Conservation (phyloP, 106 monocot species). For the Acanthochlamys bracteata region DNA sequence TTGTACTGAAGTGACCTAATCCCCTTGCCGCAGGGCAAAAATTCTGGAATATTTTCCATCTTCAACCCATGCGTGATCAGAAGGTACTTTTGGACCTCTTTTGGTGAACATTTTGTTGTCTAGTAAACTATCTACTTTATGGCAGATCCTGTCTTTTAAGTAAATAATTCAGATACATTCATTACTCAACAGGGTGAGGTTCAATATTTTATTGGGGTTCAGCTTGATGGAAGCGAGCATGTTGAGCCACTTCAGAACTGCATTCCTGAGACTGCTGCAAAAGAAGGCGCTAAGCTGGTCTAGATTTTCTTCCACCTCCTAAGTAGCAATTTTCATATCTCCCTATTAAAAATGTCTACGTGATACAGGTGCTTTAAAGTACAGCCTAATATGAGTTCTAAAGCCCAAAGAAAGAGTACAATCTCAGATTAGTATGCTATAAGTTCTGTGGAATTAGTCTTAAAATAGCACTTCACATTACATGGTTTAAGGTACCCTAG, state of each 20-base stretch:
- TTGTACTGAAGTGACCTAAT: no score
- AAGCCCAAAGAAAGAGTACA: no score
- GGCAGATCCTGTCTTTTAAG: neutral
- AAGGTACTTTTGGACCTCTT: slow-evolving; percentile 41
- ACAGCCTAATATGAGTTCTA: no score
- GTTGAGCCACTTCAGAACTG: slow-evolving; percentile 71
- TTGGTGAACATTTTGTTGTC: neutral
- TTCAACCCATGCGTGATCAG: slow-evolving; percentile 98
- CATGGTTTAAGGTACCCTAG: no score
- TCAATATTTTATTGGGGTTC: slow-evolving; percentile 97
- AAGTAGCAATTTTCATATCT: neutral
- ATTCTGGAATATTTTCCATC: slow-evolving; percentile 98
- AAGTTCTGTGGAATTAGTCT: no score
- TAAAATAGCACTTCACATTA: no score
- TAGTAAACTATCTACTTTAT: neutral
- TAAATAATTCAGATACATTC: neutral
- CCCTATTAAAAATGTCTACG: neutral
- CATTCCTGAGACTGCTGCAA: slow-evolving; percentile 75
- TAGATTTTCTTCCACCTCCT: slow-evolving; percentile 9
- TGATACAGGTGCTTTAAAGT: no score
- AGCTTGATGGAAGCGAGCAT: slow-evolving; percentile 91
- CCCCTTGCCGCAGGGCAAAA: slow-evolving; percentile 57
- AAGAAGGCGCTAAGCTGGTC: slow-evolving; percentile 65
- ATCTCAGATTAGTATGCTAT: no score
- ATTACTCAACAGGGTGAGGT: slow-evolving; percentile 70